A percentile compares a stretch with the other conserved stretches of the same genome.
These are phyloP conservation scores for Paramarasmius palmivorus DNA, from an alignment of 1,284 basidiomycete genomes.

Conservation along the genomic window DNA sequence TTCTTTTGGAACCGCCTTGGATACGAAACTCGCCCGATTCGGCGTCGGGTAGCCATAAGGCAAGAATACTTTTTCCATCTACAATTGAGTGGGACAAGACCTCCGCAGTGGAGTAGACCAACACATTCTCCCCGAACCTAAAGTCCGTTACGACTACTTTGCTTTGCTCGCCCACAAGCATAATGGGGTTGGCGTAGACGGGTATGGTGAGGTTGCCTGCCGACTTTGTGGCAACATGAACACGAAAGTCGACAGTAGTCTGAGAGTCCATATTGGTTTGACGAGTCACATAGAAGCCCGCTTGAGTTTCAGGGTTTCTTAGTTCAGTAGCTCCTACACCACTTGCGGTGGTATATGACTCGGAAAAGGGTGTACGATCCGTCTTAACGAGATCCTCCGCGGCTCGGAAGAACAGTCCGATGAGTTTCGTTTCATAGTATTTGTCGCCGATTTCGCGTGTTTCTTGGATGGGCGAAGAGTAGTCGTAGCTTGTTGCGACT, in stretches of 20 bases:
- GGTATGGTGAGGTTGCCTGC: constrained; percentile 44
- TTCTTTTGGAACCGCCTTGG: constrained; percentile 14
- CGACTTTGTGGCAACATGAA: constrained; percentile 42
- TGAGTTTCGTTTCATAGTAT: constrained; percentile 10
- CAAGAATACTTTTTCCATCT: constrained; percentile 7
- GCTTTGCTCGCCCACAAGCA: constrained; percentile 49
- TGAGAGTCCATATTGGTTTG: constrained; percentile 47
- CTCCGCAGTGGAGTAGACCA: constrained; percentile 51
- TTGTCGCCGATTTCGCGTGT: constrained; percentile 8
- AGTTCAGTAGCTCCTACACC: constrained; percentile 46
- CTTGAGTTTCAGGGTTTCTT: constrained; percentile 46
- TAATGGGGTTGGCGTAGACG: constrained; percentile 36
- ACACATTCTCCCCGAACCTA: constrained; percentile 38
- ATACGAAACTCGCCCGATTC: constrained; percentile 13
- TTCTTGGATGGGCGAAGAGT: constrained; percentile 9
- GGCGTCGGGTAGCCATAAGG: constrained; percentile 9
- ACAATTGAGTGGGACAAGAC: constrained; percentile 23
- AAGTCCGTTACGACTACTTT: constrained; percentile 55
- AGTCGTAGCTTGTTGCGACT: constrained; percentile 9
- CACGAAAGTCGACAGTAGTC: constrained; percentile 35
- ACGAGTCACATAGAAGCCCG: constrained; percentile 56
- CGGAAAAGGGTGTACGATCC: constrained; percentile 10
- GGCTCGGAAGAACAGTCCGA: constrained; percentile 9
- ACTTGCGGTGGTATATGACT: constrained; percentile 21
- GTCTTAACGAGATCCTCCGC: constrained; percentile 8